Percentiles rank a stretch among this genome's conserved stretches.
phyloP scores from a whole-genome alignment of 2,329 filamentous ascomycete species.

The Rhexocercosporidium sp. region DNA sequence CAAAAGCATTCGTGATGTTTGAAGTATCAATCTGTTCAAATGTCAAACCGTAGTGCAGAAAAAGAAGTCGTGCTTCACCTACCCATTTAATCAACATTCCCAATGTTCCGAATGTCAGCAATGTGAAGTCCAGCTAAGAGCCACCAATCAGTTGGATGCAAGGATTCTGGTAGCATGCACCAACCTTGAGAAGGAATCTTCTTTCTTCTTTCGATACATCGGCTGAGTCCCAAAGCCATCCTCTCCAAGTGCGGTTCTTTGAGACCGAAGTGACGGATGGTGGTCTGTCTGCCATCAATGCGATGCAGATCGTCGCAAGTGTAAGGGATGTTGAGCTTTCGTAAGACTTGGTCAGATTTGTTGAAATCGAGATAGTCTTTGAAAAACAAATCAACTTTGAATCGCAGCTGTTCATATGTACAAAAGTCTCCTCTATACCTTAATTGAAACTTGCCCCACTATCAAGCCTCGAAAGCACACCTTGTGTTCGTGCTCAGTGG shows the following conservation, averaged over 20 bases:
- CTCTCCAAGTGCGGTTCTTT: constrained; percentile 47
- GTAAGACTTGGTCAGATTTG: too few relatives aligned
- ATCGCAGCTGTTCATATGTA: neutral
- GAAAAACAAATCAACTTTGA: too few relatives aligned
- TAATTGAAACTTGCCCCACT: too few relatives aligned
- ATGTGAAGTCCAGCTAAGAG: constrained; percentile 34
- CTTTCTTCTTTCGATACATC: constrained; percentile 56
- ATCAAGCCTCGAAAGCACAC: neutral
- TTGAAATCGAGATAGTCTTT: too few relatives aligned
- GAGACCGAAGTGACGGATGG: constrained; percentile 7
- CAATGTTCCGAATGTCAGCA: constrained; percentile 26
- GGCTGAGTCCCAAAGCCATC: constrained; percentile 57
- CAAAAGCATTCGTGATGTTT: constrained; percentile 54
- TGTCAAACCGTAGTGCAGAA: neutral
- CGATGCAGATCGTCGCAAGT: neutral
- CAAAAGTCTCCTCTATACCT: neutral
- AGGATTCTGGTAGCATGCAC: too few relatives aligned
- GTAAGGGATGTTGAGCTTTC: too few relatives aligned
- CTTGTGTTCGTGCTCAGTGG: neutral
- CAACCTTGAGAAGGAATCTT: constrained; percentile 48
- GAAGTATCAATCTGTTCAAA: constrained; percentile 43
- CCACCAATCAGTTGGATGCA: too few relatives aligned
- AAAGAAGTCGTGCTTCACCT: neutral
- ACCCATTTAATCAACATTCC: constrained; percentile 31
- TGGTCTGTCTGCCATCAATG: constrained; percentile 15